A percentile compares a stretch with the other conserved stretches of the same genome.
phyloP scores from a whole-genome alignment of 2,329 filamentous ascomycete species.

The Aspergillus arachidicola region DNA sequence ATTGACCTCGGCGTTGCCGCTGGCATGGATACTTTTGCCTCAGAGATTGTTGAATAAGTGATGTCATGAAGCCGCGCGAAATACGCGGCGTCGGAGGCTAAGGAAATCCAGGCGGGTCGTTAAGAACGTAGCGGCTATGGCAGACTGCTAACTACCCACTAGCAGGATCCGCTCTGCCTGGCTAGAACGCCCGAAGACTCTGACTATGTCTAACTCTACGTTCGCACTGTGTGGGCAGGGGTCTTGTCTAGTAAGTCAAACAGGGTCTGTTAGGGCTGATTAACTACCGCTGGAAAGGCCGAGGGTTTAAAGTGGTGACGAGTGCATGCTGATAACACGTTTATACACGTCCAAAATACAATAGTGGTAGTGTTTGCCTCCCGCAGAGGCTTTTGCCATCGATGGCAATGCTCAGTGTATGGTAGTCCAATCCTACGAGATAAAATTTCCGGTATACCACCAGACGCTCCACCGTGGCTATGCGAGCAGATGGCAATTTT shows the following conservation, averaged over 20 bases:
- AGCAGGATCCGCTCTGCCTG: not conserved
- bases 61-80: not conserved
- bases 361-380: not conserved
- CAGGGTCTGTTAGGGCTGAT: not conserved
- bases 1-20: not conserved
- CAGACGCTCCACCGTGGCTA: not conserved
- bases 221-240: not conserved
- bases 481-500: not conserved
- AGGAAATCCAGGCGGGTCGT: not conserved
- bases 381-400: not conserved
- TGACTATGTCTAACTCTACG: not conserved
- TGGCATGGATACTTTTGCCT: not conserved
- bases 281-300: not conserved
- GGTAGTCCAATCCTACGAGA: not conserved
- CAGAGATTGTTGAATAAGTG: not conserved
- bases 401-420: not conserved
- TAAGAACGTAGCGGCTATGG: not conserved
- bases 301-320: not conserved
- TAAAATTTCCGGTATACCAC: too few species aligned
- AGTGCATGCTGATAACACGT: not conserved
- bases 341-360: not conserved
- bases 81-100: not conserved
- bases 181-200: not conserved
- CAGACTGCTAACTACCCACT: not conserved
- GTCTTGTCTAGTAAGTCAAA: not conserved